Base-by-base conservation (phyloP, 305 asterid genomes). In the Striga hermonthica region DNA sequence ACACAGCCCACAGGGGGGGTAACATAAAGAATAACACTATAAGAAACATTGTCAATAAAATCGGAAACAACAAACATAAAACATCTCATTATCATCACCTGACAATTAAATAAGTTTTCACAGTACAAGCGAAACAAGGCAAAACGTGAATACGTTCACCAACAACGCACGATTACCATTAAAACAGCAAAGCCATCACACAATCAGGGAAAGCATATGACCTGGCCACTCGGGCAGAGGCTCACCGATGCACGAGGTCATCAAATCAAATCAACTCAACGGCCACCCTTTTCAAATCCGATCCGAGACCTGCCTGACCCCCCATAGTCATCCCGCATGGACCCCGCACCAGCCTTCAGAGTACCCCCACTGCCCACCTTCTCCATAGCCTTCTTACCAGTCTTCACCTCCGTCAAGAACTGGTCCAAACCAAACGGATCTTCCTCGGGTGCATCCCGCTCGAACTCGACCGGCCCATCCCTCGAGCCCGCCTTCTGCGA, bases 371-470 rank as follows among this genome's bases (percentile, higher is more conserved):
- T 77, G 48, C 96, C 96, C 39, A 83, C 77, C 58, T 82, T 90
- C 60, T 85, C 91, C 74, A 87, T 78, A 74, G 60, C 60, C 31
- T 77, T 79, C 81, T 77, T 82, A 13, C 87, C 95, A 3, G 86
- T 88, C 77, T 90, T 86, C 13, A 90, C 96, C 80, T 88, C 81
- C 0, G 84, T 79, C 79, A 82, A 74, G 79, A 79, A 82, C 16
- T 82, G 80, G 75, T 82, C 92, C 65, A 91, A 74, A 62, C 96
- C 96, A 35, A 90, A 90, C 3, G 95, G 96, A 86, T 90, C 97
- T 68, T 88, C 95, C 72, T 88, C 93, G 4, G 31, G 31, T 22
- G 31, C 31, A 22, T 22, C 31, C 2, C 31, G 31, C 31, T 22
- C 31, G 31, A 22, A 22, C 31, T 22, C 31, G 2, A 22, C 31